Conservation (phyloP, 2,329 filamentous ascomycete species). For the Dichotomopilus funicola region DNA sequence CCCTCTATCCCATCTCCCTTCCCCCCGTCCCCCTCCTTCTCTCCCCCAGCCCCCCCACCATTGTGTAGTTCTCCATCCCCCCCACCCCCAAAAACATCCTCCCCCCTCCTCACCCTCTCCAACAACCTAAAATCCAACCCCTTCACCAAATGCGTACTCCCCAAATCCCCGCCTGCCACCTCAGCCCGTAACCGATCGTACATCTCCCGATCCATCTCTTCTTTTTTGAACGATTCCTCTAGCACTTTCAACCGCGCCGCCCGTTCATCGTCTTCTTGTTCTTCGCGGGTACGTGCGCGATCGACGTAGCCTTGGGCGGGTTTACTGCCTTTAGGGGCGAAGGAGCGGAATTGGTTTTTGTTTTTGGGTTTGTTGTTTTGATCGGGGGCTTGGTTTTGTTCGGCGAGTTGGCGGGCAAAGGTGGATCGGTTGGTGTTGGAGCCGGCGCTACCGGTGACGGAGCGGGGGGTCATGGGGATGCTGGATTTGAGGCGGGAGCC, state of each 20-base stretch:
- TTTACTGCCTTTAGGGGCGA: conserved; percentile 75
- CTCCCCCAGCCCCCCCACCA: conserved; percentile 28
- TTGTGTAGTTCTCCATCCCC: conserved; percentile 23
- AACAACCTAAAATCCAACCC: conserved; percentile 81
- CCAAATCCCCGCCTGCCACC: conserved; percentile 75
- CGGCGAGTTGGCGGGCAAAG: conserved; percentile 79
- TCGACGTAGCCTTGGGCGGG: conserved; percentile 78
- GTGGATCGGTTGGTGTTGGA: conserved; percentile 47
- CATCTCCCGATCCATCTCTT: conserved; percentile 72
- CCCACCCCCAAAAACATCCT: conserved; percentile 52
- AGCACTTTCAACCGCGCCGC: conserved; percentile 67
- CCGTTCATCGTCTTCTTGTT: conserved; percentile 46
- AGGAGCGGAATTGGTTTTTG: conserved; percentile 69
- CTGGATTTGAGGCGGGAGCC: conserved; percentile 73
- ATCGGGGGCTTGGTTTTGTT: conserved; percentile 52
- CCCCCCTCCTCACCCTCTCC: conserved; percentile 60
- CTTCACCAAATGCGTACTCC: conserved; percentile 81
- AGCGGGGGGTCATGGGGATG: conserved; percentile 90
- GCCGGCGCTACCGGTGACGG: conserved; percentile 47
- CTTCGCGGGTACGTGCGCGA: conserved; percentile 60
- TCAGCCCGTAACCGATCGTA: conserved; percentile 70
- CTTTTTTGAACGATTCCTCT: conserved; percentile 74
- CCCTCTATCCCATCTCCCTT: conserved; percentile 34
- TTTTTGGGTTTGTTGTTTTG: too few relatives aligned
- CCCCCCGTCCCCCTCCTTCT: conserved; percentile 39